These are phyloP conservation scores for Botrytis hyacinthi DNA, from an alignment of 2,329 filamentous ascomycete species.

Conservation along the genomic window DNA sequence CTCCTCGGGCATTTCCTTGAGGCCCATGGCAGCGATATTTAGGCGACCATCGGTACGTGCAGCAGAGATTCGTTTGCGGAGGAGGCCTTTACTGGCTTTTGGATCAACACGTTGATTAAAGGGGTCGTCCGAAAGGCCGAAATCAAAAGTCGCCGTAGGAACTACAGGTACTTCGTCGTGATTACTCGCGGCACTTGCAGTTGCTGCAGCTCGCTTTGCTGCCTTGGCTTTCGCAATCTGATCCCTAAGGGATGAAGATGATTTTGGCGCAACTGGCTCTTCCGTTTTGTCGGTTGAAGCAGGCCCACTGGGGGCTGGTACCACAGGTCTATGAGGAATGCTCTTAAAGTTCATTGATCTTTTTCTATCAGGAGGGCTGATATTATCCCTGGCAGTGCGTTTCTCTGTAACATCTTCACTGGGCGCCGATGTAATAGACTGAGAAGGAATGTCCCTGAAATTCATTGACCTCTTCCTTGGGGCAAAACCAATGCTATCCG, in stretches of 20 bases:
- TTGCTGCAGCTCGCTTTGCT: conserved; percentile 58
- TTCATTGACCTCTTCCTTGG: conserved; percentile 32
- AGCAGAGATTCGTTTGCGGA: conserved; percentile 68
- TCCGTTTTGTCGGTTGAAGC: conserved; percentile 35
- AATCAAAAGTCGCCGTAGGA: conserved; percentile 55
- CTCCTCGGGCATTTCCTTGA: conserved; percentile 77
- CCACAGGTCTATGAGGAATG: conserved; percentile 27
- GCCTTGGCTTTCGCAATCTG: conserved; percentile 93
- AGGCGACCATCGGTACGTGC: conserved; percentile 77
- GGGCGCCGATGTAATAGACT: conserved; percentile 31
- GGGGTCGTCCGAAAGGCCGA: conserved; percentile 61
- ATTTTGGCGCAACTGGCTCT: conserved; percentile 55
- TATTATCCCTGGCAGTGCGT: conserved; percentile 27
- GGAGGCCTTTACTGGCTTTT: conserved; percentile 60
- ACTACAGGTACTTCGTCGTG: conserved; percentile 43
- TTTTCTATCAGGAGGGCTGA: conserved; percentile 31
- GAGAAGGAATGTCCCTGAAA: conserved; percentile 30
- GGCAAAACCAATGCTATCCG: conserved; percentile 30
- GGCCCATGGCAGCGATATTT: conserved; percentile 81
- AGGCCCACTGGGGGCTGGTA: conserved; percentile 26
- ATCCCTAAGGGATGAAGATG: conserved; percentile 78
- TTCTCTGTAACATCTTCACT: conserved; percentile 39
- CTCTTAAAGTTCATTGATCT: conserved; percentile 34
- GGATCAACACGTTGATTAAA: conserved; percentile 65
- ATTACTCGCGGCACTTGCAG: conserved; percentile 32